Base-by-base conservation (phyloP, 2,329 filamentous ascomycete genomes). In the Trichoderma harzianum region DNA sequence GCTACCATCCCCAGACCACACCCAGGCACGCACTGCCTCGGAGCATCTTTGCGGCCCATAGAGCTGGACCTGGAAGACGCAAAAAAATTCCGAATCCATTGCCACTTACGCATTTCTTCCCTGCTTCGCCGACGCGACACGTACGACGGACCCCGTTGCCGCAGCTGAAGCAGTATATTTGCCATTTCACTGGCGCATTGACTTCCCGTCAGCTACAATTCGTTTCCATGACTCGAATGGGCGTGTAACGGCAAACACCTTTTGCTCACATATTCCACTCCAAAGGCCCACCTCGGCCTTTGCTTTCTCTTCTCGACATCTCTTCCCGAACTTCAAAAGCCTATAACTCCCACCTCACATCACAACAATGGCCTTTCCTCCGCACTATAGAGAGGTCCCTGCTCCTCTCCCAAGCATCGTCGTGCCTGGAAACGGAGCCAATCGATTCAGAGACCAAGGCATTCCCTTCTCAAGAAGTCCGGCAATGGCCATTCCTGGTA, bases 401-500 rank as follows among this genome's bases (percentile, higher is more conserved):
- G 75, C 79, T 73, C 76, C 76, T 70, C 77, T 82, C 63, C 81
- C 82, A 71, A 83, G 82, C 72, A 82, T 82, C 74, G 79, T 79
- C 76, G 77, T 80, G 57, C 76, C 80, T 18, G 74, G 76, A 69
- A 71, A 77, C 47, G 77, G 78, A 43, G 75, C 73, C 26, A 65
- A 75, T 61, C 76, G 77, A 68, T 80, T 77, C 70, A 76, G 77
- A 73, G 74, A 72, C 36, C 77, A 79, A 70, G 79, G 81, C 36
- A 75, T 78, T 62, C 74, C 78, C 47, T 82, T 78, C 72, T 75
- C 79, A 67, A 74, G 78, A 69, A 82, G 79, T 73, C 76, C 77
- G 60, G 82, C 83, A 55, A 81, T 86, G 77, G 78, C 82, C 63
- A 86, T 86, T 72, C 84, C 83, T 39, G 82, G 83, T 63, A 76